Conservation (phyloP, 352 stramenopile species). For the Globisporangium spinosum region DNA sequence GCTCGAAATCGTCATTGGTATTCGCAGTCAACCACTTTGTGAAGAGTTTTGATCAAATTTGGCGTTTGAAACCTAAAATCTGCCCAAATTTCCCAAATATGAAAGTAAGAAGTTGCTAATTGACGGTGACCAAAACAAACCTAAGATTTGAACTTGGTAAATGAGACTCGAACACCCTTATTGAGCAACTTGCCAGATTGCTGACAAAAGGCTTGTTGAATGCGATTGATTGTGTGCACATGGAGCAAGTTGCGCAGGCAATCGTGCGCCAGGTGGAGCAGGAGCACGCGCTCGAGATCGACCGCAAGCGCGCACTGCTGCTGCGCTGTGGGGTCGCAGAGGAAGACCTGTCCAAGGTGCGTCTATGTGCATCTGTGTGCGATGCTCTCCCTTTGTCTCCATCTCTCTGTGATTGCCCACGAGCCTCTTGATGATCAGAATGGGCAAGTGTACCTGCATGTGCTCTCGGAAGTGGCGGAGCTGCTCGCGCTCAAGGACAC, state of each 20-base stretch:
- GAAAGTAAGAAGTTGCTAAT: too few relatives aligned
- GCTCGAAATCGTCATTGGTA: too few relatives aligned
- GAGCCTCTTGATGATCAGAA: constrained; percentile 24
- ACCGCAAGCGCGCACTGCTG: constrained; percentile 33
- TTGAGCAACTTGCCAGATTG: background rate
- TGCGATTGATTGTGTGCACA: background rate
- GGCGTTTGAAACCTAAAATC: too few relatives aligned
- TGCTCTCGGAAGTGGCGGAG: constrained; percentile 40
- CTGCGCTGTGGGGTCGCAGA: constrained; percentile 27
- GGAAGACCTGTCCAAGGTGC: constrained; percentile 45
- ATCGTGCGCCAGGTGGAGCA: constrained; percentile 21
- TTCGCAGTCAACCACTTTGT: too few relatives aligned
- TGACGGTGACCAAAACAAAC: too few relatives aligned
- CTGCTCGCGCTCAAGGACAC: constrained; percentile 38
- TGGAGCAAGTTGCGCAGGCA: constrained; percentile 14
- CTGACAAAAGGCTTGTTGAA: background rate
- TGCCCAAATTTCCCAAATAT: too few relatives aligned
- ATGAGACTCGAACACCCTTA: background rate
- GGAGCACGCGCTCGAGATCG: constrained; percentile 35
- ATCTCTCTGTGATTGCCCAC: background rate
- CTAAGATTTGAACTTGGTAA: too few relatives aligned
- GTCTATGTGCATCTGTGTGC: background rate
- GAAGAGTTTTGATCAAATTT: too few relatives aligned
- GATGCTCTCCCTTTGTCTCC: background rate
- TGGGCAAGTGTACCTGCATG: constrained; percentile 41